phyloP scores from a whole-genome alignment of 129 eudicot genomes.

The Lactuca sativa region DNA sequence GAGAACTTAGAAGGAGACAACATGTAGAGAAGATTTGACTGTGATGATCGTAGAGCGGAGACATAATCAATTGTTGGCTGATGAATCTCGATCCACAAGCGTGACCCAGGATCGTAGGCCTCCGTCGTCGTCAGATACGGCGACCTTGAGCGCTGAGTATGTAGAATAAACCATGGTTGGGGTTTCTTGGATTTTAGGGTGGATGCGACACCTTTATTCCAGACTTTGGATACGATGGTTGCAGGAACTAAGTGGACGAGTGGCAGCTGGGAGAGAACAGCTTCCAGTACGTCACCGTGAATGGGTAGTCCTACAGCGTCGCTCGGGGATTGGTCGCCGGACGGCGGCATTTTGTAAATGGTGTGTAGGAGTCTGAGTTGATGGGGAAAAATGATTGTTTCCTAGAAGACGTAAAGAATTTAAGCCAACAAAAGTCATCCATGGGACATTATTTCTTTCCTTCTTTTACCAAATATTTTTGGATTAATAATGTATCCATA shows the following conservation, averaged over 20 bases:
- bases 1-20: slow-evolving; percentile 30
- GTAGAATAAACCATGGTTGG: slow-evolving; percentile 56
- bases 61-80: slow-evolving; percentile 26
- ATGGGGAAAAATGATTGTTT: too few relatives aligned
- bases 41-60: slow-evolving; percentile 40
- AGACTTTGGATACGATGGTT: slow-evolving; percentile 46
- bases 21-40: slow-evolving; percentile 46
- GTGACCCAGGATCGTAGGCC: slow-evolving; percentile 60
- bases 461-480: too few relatives aligned
- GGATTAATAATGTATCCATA: too few relatives aligned
- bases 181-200: slow-evolving; percentile 35
- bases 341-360: neutral
- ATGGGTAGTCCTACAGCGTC: slow-evolving; percentile 20
- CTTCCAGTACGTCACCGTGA: slow-evolving; percentile 44
- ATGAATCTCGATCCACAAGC: slow-evolving; percentile 40
- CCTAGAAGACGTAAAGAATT: too few relatives aligned
- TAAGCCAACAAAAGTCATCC: too few relatives aligned
- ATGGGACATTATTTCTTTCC: too few relatives aligned
- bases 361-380: neutral
- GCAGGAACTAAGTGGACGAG: slow-evolving; percentile 46
- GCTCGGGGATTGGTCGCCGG: neutral
- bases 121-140: slow-evolving; percentile 32
- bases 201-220: slow-evolving; percentile 45
- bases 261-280: slow-evolving; percentile 49
- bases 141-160: slow-evolving; percentile 41